Conservation (phyloP, 257 asterid genomes). For the Fraxinus americana region DNA sequence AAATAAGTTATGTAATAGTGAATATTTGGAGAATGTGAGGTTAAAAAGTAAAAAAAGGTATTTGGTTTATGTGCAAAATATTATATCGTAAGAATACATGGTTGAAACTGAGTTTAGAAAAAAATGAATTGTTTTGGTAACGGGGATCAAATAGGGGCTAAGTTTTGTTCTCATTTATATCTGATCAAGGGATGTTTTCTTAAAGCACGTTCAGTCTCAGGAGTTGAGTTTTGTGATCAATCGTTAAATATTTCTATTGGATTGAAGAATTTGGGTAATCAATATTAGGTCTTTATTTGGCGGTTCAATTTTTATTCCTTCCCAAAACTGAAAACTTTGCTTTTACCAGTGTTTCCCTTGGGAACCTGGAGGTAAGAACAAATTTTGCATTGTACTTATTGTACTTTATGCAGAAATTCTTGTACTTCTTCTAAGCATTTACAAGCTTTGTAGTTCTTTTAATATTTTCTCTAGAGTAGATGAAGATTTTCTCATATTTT, state of each 20-base stretch:
- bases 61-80: no score
- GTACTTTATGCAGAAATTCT: not conserved
- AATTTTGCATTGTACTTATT: not conserved
- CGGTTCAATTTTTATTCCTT: not conserved
- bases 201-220: not conserved
- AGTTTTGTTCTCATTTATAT: slow-evolving; percentile 1
- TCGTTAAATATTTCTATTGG: not conserved
- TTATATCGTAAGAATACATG: no score
- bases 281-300: not conserved
- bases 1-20: no score
- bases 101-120: no score
- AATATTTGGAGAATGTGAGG: no score
- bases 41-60: no score
- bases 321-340: not conserved
- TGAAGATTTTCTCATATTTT: not conserved
- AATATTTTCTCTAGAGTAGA: not conserved
- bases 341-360: not conserved
- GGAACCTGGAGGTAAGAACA: not conserved
- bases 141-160: no score
- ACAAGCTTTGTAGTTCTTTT: not conserved
- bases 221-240: slow-evolving; percentile 8
- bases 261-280: not conserved
- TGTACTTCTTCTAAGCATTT: not conserved
- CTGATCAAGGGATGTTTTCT: not conserved
- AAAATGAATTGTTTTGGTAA: no score